Conservation (phyloP, 306 rosid genomes). For the Myrica gale region DNA sequence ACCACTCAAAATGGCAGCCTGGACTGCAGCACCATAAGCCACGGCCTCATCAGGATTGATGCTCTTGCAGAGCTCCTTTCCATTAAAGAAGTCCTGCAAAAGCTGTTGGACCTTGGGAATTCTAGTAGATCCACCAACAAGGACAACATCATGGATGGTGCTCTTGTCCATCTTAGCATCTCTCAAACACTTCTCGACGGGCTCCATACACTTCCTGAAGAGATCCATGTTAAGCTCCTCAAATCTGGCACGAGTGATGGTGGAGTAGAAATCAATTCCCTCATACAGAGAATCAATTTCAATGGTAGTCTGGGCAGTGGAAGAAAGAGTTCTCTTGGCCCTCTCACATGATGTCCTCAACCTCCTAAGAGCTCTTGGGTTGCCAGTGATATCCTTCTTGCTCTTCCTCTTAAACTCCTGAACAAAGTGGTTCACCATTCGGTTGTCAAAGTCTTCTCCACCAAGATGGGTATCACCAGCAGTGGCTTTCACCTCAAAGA, state of each 20-base stretch:
- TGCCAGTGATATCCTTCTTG: slow-evolving; percentile 71
- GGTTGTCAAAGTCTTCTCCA: slow-evolving; percentile 64
- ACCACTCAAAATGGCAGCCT: slow-evolving; percentile 65
- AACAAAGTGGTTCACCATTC: slow-evolving; percentile 69
- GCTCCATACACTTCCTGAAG: slow-evolving; percentile 69
- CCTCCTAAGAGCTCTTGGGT: slow-evolving; percentile 69
- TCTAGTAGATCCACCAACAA: slow-evolving; percentile 73
- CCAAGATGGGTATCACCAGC: slow-evolving; percentile 74
- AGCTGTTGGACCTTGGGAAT: slow-evolving; percentile 73
- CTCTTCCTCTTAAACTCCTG: slow-evolving; percentile 71
- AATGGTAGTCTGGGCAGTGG: slow-evolving; percentile 67
- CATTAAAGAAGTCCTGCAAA: slow-evolving; percentile 58
- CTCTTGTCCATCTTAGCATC: slow-evolving; percentile 72
- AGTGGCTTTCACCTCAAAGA: slow-evolving; percentile 72
- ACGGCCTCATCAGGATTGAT: slow-evolving; percentile 76
- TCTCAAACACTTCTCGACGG: slow-evolving; percentile 68
- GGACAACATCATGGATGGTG: slow-evolving; percentile 58
- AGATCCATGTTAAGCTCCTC: slow-evolving; percentile 70
- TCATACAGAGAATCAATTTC: slow-evolving; percentile 72
- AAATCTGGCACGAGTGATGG: slow-evolving; percentile 69
- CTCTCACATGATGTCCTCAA: slow-evolving; percentile 68
- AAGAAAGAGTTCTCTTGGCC: slow-evolving; percentile 59
- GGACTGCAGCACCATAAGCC: slow-evolving; percentile 73
- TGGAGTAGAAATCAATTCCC: slow-evolving; percentile 65
- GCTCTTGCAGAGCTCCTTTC: slow-evolving; percentile 73